Conservation (phyloP, 805 yeast genomes). For the Yamadazyma kitorensis region DNA sequence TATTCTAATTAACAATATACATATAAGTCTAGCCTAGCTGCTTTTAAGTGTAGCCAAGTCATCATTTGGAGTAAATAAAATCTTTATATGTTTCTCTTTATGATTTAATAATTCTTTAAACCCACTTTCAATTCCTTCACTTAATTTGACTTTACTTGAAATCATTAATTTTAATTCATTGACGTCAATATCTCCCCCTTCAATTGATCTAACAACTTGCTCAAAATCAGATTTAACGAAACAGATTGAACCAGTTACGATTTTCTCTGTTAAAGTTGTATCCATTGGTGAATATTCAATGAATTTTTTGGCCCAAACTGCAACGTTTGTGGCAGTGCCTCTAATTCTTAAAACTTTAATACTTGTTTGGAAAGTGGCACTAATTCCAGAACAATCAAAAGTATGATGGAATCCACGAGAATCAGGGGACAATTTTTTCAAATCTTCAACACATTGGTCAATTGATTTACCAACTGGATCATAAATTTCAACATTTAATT, state of each 20-base stretch:
- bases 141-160: slow-evolving; percentile 50
- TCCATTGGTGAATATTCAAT: slow-evolving; percentile 53
- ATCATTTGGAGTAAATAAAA: slow-evolving; percentile 47
- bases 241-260: slow-evolving; percentile 59
- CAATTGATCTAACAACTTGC: slow-evolving; percentile 52
- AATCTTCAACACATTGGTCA: slow-evolving; percentile 33
- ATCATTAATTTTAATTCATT: slow-evolving; percentile 47
- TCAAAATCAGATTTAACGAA: slow-evolving; percentile 56
- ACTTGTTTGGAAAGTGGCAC: slow-evolving; percentile 51
- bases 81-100: slow-evolving; percentile 55
- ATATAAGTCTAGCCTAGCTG: neutral
- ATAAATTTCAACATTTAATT: slow-evolving; percentile 46
- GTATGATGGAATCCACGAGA: slow-evolving; percentile 48
- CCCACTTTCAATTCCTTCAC: slow-evolving; percentile 54
- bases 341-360: slow-evolving; percentile 48
- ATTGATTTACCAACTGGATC: slow-evolving; percentile 45
- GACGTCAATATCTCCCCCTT: slow-evolving; percentile 42
- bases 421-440: slow-evolving; percentile 36
- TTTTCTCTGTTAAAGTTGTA: slow-evolving; percentile 53
- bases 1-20: neutral
- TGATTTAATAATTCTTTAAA: slow-evolving; percentile 48
- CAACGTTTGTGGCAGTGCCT: slow-evolving; percentile 62
- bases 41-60: neutral
- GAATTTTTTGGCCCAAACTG: slow-evolving; percentile 59
- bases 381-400: slow-evolving; percentile 56